Percentiles rank a stretch among this genome's conserved stretches.
These are phyloP conservation scores for Ustilago trichophora DNA, from an alignment of 1,284 basidiomycete genomes.

Conservation along the genomic window DNA sequence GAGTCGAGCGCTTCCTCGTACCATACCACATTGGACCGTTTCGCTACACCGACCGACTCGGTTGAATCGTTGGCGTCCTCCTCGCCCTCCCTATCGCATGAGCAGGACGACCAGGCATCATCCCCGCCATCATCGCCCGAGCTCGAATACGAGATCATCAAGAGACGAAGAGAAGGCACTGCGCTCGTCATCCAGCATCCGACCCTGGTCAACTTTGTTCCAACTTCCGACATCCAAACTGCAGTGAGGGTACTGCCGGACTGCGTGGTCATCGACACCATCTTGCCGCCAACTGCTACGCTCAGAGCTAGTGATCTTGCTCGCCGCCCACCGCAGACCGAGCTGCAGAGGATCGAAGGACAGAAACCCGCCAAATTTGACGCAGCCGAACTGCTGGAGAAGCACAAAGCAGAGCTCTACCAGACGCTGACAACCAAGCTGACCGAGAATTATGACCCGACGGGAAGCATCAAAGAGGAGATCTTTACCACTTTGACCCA, in stretches of 20 bases:
- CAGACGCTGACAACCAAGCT: slow-evolving; percentile 1
- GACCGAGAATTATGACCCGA: slow-evolving; percentile 27
- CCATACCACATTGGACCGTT: neutral
- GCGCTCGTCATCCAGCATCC: slow-evolving; percentile 29
- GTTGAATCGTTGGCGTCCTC: too few relatives aligned
- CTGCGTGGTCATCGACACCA: slow-evolving; percentile 51
- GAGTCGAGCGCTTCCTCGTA: slow-evolving; percentile 1
- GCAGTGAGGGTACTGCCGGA: slow-evolving; percentile 43
- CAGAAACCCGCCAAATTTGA: neutral
- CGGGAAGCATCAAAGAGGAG: slow-evolving; percentile 19
- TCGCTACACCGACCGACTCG: too few relatives aligned
- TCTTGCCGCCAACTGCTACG: slow-evolving; percentile 42
- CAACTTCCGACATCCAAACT: slow-evolving; percentile 48
- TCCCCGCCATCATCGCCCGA: slow-evolving; percentile 6
- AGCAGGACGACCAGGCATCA: too few relatives aligned
- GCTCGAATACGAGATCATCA: slow-evolving; percentile 6
- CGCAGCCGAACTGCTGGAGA: neutral
- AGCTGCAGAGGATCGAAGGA: neutral
- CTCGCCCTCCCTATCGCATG: neutral
- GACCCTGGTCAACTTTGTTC: slow-evolving; percentile 48
- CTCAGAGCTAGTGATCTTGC: neutral
- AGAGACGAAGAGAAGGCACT: slow-evolving; percentile 1
- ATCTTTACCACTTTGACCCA: slow-evolving; percentile 20
- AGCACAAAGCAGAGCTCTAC: slow-evolving; percentile 16
- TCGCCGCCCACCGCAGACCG: neutral